A percentile compares a stretch with the other conserved stretches of the same genome.
These are phyloP conservation scores for Trichoderma orchidacearum DNA, from an alignment of 495 filamentous ascomycete species.

Conservation along the genomic window DNA sequence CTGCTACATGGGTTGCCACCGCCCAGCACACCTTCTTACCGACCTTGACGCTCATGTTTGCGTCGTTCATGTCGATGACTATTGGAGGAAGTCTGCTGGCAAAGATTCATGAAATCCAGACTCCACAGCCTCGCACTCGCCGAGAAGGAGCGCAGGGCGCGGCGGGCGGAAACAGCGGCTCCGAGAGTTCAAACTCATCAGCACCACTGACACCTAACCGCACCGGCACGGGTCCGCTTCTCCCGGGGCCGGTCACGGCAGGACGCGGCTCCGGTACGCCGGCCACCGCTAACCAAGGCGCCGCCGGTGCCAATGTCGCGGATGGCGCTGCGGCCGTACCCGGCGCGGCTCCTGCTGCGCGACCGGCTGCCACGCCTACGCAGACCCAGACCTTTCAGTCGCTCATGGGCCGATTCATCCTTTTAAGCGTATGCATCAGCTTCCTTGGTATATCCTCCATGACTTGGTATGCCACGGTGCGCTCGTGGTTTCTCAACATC, in stretches of 20 bases:
- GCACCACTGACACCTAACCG: constrained; percentile 14
- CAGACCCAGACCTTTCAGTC: constrained; percentile 41
- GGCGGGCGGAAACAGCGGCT: constrained; percentile 4
- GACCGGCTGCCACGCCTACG: background rate
- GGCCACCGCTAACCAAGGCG: constrained; percentile 65
- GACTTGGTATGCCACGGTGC: constrained; percentile 57
- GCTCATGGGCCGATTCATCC: constrained; percentile 68
- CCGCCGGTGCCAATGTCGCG: constrained; percentile 40
- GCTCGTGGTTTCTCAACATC: constrained; percentile 55
- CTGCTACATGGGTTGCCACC: constrained; percentile 51
- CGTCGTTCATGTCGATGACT: constrained; percentile 46
- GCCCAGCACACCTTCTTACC: constrained; percentile 53
- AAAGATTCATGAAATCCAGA: constrained; percentile 79
- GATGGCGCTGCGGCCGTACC: constrained; percentile 20
- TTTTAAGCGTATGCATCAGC: constrained; percentile 53
- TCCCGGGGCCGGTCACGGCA: constrained; percentile 54
- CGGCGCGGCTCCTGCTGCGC: constrained; percentile 3
- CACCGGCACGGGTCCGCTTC: constrained; percentile 17
- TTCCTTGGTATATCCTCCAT: constrained; percentile 64
- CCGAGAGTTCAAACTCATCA: constrained; percentile 12
- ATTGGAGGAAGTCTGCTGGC: constrained; percentile 74
- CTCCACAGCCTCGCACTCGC: constrained; percentile 58
- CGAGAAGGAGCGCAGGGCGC: constrained; percentile 17
- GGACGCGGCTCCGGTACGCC: constrained; percentile 14
- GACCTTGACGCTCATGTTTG: constrained; percentile 59